Base-by-base conservation (phyloP, 2,329 filamentous ascomycete genomes). In the Colletotrichum neosansevieriae region DNA sequence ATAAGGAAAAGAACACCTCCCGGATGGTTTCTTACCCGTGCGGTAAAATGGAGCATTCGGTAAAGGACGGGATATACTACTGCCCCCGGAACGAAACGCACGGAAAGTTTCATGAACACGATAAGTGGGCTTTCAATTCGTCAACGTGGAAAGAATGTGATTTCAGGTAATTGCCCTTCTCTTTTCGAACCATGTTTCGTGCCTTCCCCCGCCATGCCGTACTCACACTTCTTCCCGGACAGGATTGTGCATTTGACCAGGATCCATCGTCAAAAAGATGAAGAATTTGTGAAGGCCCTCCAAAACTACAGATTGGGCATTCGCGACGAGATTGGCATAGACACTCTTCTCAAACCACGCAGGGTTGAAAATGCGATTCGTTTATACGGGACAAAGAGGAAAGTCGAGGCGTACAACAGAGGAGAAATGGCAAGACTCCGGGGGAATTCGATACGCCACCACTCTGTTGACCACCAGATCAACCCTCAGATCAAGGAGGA, bases 121-220 rank as follows among this genome's bases (percentile, higher is more conserved):
- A 90, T 10, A 88, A 88, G 71, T 91, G 87, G 85, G 88, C 88
- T 0, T 91, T 91, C 71, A 78, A 80, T 17, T 88, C 86, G 70
- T 64, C 75, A 2, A 83, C 83, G 0, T 91, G 89, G 89, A 67
- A 77, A 12, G 77, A 85, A 50, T 86, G 86, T 70, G 71, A 83
- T 2, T 90, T 91, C 72, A 29, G 32, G 49, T 53, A 12, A n/a
- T 24, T 36, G 32, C 12, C 12, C n/a, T 36, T 6, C 17, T 36
- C 49, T 15, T 7, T 34, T 11, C 3, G 7, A 9, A 9, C 17
- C 1, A 13, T 9, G 0, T 13, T 38, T 38, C 11, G 36, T 29
- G 29, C 29, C 29, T 29, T 29, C 2, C 2, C 21, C 29, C 29
- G 7, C 29, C 29, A 29, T 29, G 29, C 29, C 3, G 29, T 2